Evolutionary conservation across 768 basidiomycete species (phyloP), one percentile per base, ranked within the genome.

Genomic region (Clitopilus hobsonii): DNA sequence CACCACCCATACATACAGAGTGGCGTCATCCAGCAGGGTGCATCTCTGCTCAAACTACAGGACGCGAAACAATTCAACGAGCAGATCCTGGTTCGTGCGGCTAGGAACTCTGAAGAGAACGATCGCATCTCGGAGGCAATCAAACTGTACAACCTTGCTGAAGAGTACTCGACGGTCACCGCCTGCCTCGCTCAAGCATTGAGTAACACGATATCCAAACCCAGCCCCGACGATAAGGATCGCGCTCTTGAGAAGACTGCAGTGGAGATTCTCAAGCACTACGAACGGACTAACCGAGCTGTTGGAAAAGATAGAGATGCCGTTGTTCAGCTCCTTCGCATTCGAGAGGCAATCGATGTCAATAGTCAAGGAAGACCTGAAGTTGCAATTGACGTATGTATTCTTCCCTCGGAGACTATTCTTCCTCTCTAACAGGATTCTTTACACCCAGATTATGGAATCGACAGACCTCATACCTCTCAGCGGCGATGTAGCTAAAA

Each of bases 121-220:
- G 86, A 92, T 63, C 88, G 90, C 27, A 78, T 91, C 32, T 79
- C 87, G 1, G 94, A 98, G 67, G 94, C 94, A 2, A 94, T 98
- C 74, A 93, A 94, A 66, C 75, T 99, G 41, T 98, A 94, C 74
- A 95, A 98, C 71, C 84, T 98, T 30, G 95, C 95, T 1, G 91
- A 91, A 28, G 90, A 95, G 59, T 94, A 94, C 66, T 72, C 81
- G 13, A 92, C 91, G 23, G 96, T 98, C 53, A 83, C 98, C 38
- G 78, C 84, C 6, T 91, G 91, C 52, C 86, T 98, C 29, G 92
- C 93, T 13, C 84, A 85, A 54, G 91, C 92, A 1, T 78, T 99
- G 1, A 93, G 94, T 14, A 89, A 86, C 64, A 88, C 90, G 0
- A 77, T 98, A 49, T 76, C 85, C 2, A 80, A 89, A 60, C 83